phyloP scores from a whole-genome alignment of 768 basidiomycete genomes.

The Roridomyces roridus region DNA sequence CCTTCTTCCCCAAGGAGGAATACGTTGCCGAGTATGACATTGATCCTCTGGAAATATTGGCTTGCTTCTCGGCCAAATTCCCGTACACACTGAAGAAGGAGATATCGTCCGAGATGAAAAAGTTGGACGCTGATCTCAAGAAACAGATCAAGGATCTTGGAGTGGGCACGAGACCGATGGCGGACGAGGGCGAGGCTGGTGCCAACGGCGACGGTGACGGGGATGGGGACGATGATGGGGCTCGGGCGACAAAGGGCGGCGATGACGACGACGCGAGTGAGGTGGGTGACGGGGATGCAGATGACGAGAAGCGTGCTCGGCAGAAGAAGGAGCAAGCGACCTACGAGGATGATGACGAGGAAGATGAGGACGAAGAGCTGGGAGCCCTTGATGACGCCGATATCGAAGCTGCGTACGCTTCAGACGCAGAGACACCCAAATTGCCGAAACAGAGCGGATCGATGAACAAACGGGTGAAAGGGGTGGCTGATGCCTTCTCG shows the following conservation, averaged over 20 bases:
- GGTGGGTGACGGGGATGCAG: slow-evolving; percentile 82
- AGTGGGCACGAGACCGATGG: slow-evolving; percentile 66
- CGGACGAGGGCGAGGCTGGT: slow-evolving; percentile 53
- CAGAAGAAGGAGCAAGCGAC: slow-evolving; percentile 77
- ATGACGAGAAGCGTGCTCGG: slow-evolving; percentile 73
- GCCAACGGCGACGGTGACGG: slow-evolving; percentile 64
- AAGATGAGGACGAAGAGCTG: slow-evolving; percentile 52
- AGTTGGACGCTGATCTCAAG: slow-evolving; percentile 78
- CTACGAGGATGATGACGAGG: slow-evolving; percentile 77
- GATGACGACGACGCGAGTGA: slow-evolving; percentile 79
- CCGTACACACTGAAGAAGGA: slow-evolving; percentile 85
- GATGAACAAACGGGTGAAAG: slow-evolving; percentile 48
- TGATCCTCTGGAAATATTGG: slow-evolving; percentile 71
- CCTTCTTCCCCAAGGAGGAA: slow-evolving; percentile 87
- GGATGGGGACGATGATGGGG: slow-evolving; percentile 40
- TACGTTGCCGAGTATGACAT: slow-evolving; percentile 86
- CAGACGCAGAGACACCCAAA: slow-evolving; percentile 49
- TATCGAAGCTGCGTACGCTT: slow-evolving; percentile 69
- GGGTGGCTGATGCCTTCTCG: slow-evolving; percentile 59
- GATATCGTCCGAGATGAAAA: slow-evolving; percentile 85
- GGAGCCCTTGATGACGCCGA: slow-evolving; percentile 57
- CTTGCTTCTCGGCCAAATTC: slow-evolving; percentile 75
- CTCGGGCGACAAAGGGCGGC: slow-evolving; percentile 41
- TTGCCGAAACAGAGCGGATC: slow-evolving; percentile 34
- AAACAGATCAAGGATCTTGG: slow-evolving; percentile 83